These are phyloP conservation scores for Candida morakotiae DNA, from an alignment of 805 yeast species.

Conservation along the genomic window DNA sequence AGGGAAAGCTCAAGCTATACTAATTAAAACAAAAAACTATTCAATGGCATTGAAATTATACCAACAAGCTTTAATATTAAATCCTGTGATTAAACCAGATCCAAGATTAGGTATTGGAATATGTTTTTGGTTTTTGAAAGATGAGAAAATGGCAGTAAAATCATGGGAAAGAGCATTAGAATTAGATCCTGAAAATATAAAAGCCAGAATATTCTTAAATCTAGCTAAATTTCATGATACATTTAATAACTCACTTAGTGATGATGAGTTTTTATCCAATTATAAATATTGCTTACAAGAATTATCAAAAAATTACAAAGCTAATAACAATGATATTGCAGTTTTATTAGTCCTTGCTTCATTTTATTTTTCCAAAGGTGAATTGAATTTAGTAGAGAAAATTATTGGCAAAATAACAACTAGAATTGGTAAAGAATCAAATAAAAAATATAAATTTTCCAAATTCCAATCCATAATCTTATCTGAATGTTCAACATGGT, in stretches of 20 bases:
- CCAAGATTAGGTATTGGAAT: constrained; percentile 93
- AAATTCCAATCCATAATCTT: constrained; percentile 26
- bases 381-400: constrained; percentile 53
- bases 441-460: constrained; percentile 17
- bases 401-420: constrained; percentile 49
- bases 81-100: constrained; percentile 82
- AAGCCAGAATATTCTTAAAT: constrained; percentile 63
- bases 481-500: constrained; percentile 61
- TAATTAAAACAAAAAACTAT: constrained; percentile 65
- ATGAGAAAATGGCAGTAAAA: constrained; percentile 64
- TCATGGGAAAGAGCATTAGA: constrained; percentile 83
- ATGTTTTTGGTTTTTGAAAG: constrained; percentile 87
- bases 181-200: constrained; percentile 54
- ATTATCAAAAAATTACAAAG: constrained; percentile 33
- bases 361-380: constrained; percentile 66
- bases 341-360: constrained; percentile 65
- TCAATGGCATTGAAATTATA: constrained; percentile 71
- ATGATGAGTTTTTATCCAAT: constrained; percentile 55
- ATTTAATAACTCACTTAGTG: constrained; percentile 50
- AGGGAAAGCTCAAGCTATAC: constrained; percentile 79
- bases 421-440: constrained; percentile 15
- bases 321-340: constrained; percentile 50
- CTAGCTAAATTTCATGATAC: constrained; percentile 66
- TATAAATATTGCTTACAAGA: constrained; percentile 59
- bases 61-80: constrained; percentile 73